Percentiles rank a stretch among this genome's conserved stretches.
Conservation (phyloP, 345 rosid genomes). For the Salix arbutifolia region DNA sequence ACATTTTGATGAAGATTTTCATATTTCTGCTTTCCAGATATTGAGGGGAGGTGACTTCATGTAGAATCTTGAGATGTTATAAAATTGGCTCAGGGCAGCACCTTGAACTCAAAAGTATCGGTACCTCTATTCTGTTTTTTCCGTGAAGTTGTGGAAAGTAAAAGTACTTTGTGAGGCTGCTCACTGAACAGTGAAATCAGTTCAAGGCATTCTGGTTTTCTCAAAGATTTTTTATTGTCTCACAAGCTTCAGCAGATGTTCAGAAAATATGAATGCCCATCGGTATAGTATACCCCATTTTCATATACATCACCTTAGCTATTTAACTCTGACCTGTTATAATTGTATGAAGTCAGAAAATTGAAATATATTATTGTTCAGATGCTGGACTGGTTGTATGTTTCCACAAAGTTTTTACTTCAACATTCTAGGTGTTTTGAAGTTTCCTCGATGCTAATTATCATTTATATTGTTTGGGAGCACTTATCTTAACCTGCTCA, state of each 20-base stretch:
- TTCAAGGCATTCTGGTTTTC: conserved; percentile 10
- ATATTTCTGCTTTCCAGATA: conserved; percentile 38
- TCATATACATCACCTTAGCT: conserved; percentile 12
- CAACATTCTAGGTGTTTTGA: background rate
- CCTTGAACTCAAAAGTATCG: conserved; percentile 27
- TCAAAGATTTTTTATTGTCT: conserved; percentile 13
- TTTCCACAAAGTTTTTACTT: background rate
- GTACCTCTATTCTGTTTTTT: conserved; percentile 13
- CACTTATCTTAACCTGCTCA: background rate
- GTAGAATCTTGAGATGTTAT: conserved; percentile 20
- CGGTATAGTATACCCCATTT: conserved; percentile 7
- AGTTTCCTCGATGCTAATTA: background rate
- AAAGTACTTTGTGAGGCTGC: conserved; percentile 26
- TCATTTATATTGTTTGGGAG: background rate
- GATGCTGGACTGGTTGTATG: background rate
- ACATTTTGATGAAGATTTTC: conserved; percentile 2
- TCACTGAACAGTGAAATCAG: conserved; percentile 5
- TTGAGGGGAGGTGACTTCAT: conserved; percentile 32
- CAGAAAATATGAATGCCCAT: conserved; percentile 15
- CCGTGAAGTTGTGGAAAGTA: conserved; percentile 33
- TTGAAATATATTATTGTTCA: conserved; percentile 13
- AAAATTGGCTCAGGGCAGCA: conserved; percentile 17
- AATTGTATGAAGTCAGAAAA: conserved; percentile 22
- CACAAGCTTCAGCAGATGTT: conserved; percentile 17
- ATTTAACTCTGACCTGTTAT: conserved; percentile 23